A percentile compares a stretch with the other conserved stretches of the same genome.
Conservation (phyloP, 352 stramenopile genomes). For the Globisporangium sylvaticum region DNA sequence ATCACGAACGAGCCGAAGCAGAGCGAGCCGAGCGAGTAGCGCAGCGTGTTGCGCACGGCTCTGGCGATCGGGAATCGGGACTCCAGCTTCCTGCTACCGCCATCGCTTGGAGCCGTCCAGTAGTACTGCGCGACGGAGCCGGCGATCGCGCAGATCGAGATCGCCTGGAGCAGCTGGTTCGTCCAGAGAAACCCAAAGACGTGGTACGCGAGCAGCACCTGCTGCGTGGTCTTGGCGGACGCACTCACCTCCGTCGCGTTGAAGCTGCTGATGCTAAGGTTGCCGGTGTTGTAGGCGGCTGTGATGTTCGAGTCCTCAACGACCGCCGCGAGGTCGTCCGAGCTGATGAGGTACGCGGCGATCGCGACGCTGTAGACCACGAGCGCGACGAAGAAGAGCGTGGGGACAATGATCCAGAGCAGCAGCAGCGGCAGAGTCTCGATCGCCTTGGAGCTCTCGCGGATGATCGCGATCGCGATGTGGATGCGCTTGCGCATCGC, state of each 20-base stretch:
- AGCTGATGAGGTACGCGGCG: conserved; percentile 59
- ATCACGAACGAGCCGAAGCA: conserved; percentile 97
- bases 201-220: conserved; percentile 62
- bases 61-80: conserved; percentile 55
- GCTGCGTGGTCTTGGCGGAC: conserved; percentile 44
- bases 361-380: conserved; percentile 56
- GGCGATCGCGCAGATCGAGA: conserved; percentile 93
- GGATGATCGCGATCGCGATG: conserved; percentile 68
- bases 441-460: conserved; percentile 63
- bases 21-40: conserved; percentile 93
- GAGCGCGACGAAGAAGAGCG: conserved; percentile 44
- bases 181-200: conserved; percentile 98
- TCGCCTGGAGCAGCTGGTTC: conserved; percentile 93
- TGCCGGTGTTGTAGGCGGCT: conserved; percentile 32
- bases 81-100: conserved; percentile 39
- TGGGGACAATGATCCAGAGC: conserved; percentile 57
- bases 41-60: conserved; percentile 54
- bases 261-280: not conserved
- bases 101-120: conserved; percentile 68
- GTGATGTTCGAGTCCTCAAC: conserved; percentile 28
- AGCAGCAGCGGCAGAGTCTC: conserved; percentile 54
- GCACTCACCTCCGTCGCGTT: conserved; percentile 23
- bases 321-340: conserved; percentile 34
- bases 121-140: conserved; percentile 91
- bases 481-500: conserved; percentile 66